Evolutionary conservation across 805 yeast species (phyloP).

Genomic region (Kluyveromyces wickerhamii): DNA sequence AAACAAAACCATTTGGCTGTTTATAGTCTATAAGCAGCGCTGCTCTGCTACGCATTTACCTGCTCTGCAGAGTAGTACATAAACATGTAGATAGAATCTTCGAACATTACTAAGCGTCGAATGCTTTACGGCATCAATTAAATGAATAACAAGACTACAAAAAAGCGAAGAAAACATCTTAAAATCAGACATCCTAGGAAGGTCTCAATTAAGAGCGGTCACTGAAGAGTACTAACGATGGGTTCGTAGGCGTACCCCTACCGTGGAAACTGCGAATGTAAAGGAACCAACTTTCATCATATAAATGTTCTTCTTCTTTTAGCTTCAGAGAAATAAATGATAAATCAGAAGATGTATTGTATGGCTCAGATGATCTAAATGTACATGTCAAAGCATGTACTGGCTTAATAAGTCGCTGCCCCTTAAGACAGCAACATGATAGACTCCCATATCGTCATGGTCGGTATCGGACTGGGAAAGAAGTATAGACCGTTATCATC

Average conservation of each 20-base stretch:
- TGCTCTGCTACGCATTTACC: background rate
- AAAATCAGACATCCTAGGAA: conserved; percentile 89
- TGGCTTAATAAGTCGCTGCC: conserved; percentile 77
- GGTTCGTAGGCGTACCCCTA: conserved; percentile 76
- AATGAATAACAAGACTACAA: background rate
- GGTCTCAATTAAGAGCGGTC: conserved; percentile 69
- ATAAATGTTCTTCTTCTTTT: conserved; percentile 15
- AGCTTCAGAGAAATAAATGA: conserved; percentile 10
- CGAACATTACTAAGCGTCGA: no score
- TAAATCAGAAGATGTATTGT: no score
- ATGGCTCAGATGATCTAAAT: conserved; percentile 29
- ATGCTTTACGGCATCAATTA: no score
- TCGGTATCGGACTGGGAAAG: conserved; percentile 92
- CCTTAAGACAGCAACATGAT: conserved; percentile 27
- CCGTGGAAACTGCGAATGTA: conserved; percentile 97
- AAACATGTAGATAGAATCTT: no score
- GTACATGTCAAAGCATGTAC: conserved; percentile 37
- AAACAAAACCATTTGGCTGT: conserved; percentile 48
- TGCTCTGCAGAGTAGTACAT: no score
- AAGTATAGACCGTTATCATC: conserved; percentile 57
- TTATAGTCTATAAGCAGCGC: conserved; percentile 16
- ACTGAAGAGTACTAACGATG: conserved; percentile 64
- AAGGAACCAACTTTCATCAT: conserved; percentile 65
- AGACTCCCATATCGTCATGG: conserved; percentile 80
- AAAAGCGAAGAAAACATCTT: conserved; percentile 7